Evolutionary conservation across 768 basidiomycete genomes (phyloP).

Genomic region (Pleurotus giganteus): DNA sequence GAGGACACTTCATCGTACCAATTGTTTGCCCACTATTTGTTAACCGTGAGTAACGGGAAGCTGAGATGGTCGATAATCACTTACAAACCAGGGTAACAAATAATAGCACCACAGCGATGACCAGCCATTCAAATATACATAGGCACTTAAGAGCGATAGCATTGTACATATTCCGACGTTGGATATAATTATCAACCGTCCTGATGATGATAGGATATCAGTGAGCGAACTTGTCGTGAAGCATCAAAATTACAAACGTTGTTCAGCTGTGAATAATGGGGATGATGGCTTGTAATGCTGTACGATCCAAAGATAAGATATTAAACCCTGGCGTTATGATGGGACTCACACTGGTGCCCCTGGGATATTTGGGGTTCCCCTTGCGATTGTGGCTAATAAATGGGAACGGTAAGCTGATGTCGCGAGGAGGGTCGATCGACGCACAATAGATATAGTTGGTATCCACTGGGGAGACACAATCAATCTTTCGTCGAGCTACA

Average conservation of each 20-base stretch:
- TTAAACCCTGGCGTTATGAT: background rate
- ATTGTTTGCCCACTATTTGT: slow-evolving; percentile 10
- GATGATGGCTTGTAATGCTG: slow-evolving; percentile 45
- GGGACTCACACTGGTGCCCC: slow-evolving; percentile 39
- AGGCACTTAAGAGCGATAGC: slow-evolving; percentile 31
- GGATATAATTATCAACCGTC: slow-evolving; percentile 36
- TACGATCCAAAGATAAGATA: background rate
- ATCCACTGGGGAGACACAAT: slow-evolving; percentile 32
- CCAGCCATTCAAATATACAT: slow-evolving; percentile 28
- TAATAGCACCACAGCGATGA: slow-evolving; percentile 37
- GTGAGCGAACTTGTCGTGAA: background rate
- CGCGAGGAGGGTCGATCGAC: slow-evolving; percentile 5
- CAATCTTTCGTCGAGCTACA: background rate
- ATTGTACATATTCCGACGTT: slow-evolving; percentile 39
- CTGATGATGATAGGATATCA: slow-evolving; percentile 17
- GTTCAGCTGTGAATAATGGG: slow-evolving; percentile 41
- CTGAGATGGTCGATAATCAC: background rate
- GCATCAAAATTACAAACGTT: slow-evolving; percentile 28
- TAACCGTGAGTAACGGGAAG: background rate
- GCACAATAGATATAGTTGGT: slow-evolving; percentile 44
- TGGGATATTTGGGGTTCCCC: slow-evolving; percentile 44
- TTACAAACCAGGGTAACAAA: slow-evolving; percentile 48
- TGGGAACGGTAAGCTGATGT: background rate
- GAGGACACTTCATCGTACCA: background rate
- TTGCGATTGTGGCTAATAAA: slow-evolving; percentile 39